Evolutionary conservation across 2,329 filamentous ascomycete genomes (phyloP).

Genomic region (Microdochium trichocladiopsis): DNA sequence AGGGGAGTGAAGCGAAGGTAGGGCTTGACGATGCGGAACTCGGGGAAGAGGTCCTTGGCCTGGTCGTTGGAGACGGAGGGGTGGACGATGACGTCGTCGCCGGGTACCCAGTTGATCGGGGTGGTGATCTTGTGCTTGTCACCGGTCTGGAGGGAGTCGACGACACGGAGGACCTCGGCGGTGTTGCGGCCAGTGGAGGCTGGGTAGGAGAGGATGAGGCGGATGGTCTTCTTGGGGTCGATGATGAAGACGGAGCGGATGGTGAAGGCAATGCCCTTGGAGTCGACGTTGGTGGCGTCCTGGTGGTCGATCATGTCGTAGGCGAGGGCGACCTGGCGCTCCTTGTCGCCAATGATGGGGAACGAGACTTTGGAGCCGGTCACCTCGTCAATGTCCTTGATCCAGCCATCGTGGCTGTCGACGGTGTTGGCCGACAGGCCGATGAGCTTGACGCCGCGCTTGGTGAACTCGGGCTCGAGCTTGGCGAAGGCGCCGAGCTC

Average conservation of each 20-base stretch:
- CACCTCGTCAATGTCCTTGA: slow-evolving; percentile 80
- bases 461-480: slow-evolving; percentile 79
- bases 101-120: slow-evolving; percentile 83
- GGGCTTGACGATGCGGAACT: slow-evolving; percentile 61
- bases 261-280: slow-evolving; percentile 82
- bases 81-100: slow-evolving; percentile 89
- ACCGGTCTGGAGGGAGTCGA: slow-evolving; percentile 74
- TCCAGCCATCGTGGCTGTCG: slow-evolving; percentile 79
- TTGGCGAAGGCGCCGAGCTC: slow-evolving; percentile 92
- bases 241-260: slow-evolving; percentile 95
- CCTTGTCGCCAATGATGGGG: slow-evolving; percentile 77
- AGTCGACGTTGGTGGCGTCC: slow-evolving; percentile 73
- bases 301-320: slow-evolving; percentile 84
- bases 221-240: slow-evolving; percentile 88
- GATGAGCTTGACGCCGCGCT: slow-evolving; percentile 84
- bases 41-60: slow-evolving; percentile 81
- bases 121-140: slow-evolving; percentile 86
- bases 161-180: slow-evolving; percentile 68
- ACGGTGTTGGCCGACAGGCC: slow-evolving; percentile 84
- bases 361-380: slow-evolving; percentile 63
- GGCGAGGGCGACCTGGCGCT: slow-evolving; percentile 65
- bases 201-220: slow-evolving; percentile 87
- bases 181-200: slow-evolving; percentile 84
- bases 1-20: slow-evolving; percentile 69
- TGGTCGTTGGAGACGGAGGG: slow-evolving; percentile 76